Conservation (phyloP, 2,329 filamentous ascomycete species). For the Talaromyces sp. region DNA sequence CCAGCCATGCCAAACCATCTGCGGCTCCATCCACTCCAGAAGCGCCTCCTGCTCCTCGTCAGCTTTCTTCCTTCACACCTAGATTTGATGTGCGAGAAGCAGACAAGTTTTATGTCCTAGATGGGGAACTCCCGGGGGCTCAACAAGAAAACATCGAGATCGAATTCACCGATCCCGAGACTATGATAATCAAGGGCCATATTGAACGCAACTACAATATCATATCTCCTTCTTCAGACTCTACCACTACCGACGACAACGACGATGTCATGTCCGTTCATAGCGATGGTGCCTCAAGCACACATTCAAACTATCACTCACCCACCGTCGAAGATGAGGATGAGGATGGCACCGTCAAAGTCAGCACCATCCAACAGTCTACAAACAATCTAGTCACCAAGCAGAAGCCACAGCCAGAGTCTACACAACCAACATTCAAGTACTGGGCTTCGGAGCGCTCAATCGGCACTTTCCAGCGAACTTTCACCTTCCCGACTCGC, state of each 20-base stretch:
- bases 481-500: constrained; percentile 52
- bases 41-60: background rate
- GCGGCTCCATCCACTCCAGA: background rate
- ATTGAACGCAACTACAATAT: constrained; percentile 31
- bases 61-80: constrained; percentile 32
- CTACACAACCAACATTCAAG: constrained; percentile 28
- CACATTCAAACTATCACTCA: constrained; percentile 30
- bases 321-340: constrained; percentile 53
- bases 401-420: background rate
- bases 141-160: constrained; percentile 42
- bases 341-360: constrained; percentile 18
- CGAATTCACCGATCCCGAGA: constrained; percentile 43
- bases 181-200: constrained; percentile 40
- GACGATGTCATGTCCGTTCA: constrained; percentile 12
- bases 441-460: constrained; percentile 57
- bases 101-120: constrained; percentile 38
- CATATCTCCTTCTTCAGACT: constrained; percentile 11
- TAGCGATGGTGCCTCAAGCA: constrained; percentile 18
- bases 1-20: background rate
- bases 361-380: background rate
- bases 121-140: constrained; percentile 44
- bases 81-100: constrained; percentile 43
- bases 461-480: constrained; percentile 53
- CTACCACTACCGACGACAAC: background rate
- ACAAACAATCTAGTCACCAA: constrained; percentile 12